Evolutionary conservation across 2,329 filamentous ascomycete genomes (phyloP), one percentile per base, ranked within the genome.

Genomic region (Claviceps spartinae): DNA sequence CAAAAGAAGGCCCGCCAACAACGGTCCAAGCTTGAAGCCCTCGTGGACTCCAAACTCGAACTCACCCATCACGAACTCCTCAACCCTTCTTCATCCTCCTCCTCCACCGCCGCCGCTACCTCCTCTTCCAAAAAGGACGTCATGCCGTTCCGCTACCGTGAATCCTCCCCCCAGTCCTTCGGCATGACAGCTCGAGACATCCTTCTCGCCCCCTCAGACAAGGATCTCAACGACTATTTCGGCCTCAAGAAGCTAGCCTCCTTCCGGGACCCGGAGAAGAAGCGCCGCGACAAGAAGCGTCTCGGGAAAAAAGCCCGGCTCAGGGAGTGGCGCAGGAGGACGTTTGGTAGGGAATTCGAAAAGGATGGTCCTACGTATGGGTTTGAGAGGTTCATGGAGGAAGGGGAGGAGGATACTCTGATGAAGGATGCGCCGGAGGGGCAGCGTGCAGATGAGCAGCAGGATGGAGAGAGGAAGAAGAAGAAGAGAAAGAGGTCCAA

Each of bases 211-310:
- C 88, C 90, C 0, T 85, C 85, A 45, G 93, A 98, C 70, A 74
- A 81, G 47, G 82, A 84, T 51, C 79, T 98, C 57, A 98, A 98
- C 67, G 77, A 90, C 58, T 98, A 85, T 63, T 91, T 85, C 5
- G 91, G 93, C 6, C 73, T 98, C 62, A 98, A 98, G 77, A 97
- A 96, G 72, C 79, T 96, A 54, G 90, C 91, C 4, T 76, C 86
- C 5, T 98, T 93, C 73, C 79, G 93, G 52, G 90, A 96, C 64
- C 73, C 76, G 3, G 86, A 90, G 61, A 93, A 94, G 77, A 97
- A 97, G 76, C 77, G 78, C 59, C 86, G 84, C 61, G 93, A 98
- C 64, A 82, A 83, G 71, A 95, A 95, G 75, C 78, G 80, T 60
- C 76, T 97, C 34, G 86, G 88, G 57, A 98, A 97, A 79, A 97